Percentiles rank a stretch among this genome's conserved stretches.
These are phyloP conservation scores for Penicillium occitanis DNA, from an alignment of 2,329 filamentous ascomycete genomes.

Conservation along the genomic window DNA sequence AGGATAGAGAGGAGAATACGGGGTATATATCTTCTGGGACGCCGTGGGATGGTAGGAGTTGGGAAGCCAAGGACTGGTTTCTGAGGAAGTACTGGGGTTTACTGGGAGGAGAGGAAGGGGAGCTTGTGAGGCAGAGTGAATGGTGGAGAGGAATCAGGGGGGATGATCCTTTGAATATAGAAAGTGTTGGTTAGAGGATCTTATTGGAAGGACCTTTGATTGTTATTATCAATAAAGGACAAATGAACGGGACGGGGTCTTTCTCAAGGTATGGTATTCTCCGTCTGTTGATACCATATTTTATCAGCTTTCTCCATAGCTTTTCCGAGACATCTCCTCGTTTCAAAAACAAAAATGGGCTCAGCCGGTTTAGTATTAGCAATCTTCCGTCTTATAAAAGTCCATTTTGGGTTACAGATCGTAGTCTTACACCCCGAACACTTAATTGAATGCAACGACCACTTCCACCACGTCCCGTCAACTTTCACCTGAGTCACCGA, in stretches of 20 bases:
- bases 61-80: neutral
- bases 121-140: neutral
- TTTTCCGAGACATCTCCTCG: neutral
- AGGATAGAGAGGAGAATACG: neutral
- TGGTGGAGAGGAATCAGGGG: neutral
- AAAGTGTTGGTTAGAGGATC: neutral
- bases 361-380: neutral
- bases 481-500: neutral
- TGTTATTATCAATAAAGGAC: neutral
- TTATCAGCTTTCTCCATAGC: neutral
- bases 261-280: neutral
- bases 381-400: neutral
- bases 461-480: neutral
- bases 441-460: neutral
- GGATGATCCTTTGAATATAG: neutral
- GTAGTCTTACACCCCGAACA: neutral
- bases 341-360: neutral
- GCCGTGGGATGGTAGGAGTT: neutral
- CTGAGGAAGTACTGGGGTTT: neutral
- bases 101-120: neutral
- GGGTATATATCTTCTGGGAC: neutral
- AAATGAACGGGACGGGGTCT: neutral
- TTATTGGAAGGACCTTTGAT: neutral
- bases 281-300: neutral
- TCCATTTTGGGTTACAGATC: neutral